Evolutionary conservation across 2,329 filamentous ascomycete species (phyloP).

Genomic region (Diaporthe sp.): DNA sequence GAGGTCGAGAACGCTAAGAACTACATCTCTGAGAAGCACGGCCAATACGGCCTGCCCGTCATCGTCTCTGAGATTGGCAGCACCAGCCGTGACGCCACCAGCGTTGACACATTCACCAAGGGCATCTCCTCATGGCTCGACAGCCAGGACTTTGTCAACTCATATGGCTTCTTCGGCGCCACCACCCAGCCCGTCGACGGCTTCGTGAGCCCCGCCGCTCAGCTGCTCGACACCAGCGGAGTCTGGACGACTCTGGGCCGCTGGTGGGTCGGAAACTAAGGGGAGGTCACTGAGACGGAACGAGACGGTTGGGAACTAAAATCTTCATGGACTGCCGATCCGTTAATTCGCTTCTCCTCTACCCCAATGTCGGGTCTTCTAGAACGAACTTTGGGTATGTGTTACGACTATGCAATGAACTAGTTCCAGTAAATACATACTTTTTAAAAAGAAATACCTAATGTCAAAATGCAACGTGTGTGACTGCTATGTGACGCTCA

Average conservation of each 20-base stretch:
- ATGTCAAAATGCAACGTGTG: background rate
- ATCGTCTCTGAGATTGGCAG: constrained; percentile 57
- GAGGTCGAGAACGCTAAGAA: constrained; percentile 50
- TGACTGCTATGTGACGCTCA: background rate
- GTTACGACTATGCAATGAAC: constrained; percentile 18
- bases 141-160: constrained; percentile 53
- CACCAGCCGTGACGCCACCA: constrained; percentile 51
- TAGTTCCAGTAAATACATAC: constrained; percentile 28
- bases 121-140: constrained; percentile 58
- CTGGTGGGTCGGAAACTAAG: constrained; percentile 8
- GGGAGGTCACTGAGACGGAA: constrained; percentile 6
- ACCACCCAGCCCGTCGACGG: constrained; percentile 55
- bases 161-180: constrained; percentile 60
- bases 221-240: constrained; percentile 58
- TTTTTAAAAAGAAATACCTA: background rate
- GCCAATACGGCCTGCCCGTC: constrained; percentile 51
- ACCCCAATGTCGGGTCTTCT: constrained; percentile 1
- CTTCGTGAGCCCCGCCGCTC: constrained; percentile 60
- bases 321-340: constrained; percentile 13
- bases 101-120: constrained; percentile 54
- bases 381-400: constrained; percentile 28
- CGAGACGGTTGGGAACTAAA: background rate
- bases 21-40: constrained; percentile 52
- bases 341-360: constrained; percentile 18
- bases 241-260: constrained; percentile 50